These are phyloP conservation scores for Flaveria linearis DNA, from an alignment of 129 eudicot genomes.

Conservation along the genomic window DNA sequence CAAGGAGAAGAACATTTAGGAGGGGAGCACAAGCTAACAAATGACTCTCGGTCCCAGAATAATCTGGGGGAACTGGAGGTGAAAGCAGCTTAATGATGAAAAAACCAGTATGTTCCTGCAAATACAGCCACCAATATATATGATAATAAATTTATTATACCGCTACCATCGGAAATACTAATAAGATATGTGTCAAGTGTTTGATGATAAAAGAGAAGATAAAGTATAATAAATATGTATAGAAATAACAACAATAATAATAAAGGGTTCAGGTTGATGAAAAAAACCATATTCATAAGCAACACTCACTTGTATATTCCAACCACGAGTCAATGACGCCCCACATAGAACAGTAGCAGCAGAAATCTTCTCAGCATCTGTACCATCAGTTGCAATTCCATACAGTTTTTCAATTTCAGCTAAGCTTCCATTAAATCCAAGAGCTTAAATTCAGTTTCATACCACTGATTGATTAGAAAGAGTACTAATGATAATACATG, in stretches of 20 bases:
- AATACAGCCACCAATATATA: conserved; percentile 21
- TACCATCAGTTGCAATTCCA: conserved; percentile 51
- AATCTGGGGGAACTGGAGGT: conserved; percentile 57
- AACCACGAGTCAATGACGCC: conserved; percentile 88
- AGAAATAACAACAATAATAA: neutral
- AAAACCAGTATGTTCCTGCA: conserved; percentile 53
- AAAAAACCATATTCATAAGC: neutral
- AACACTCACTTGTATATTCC: conserved; percentile 81
- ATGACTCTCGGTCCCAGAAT: conserved; percentile 74
- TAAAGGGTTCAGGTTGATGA: neutral
- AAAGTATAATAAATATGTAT: neutral
- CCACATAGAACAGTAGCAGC: conserved; percentile 94
- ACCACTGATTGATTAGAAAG: conserved; percentile 28
- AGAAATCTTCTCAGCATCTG: conserved; percentile 76
- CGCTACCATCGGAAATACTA: neutral
- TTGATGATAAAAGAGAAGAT: neutral
- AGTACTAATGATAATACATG: neutral
- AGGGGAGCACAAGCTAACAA: conserved; percentile 72
- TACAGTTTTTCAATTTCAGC: conserved; percentile 44
- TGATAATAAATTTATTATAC: neutral
- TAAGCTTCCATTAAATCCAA: conserved; percentile 61
- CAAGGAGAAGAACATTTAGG: conserved; percentile 82
- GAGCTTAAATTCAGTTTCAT: conserved; percentile 62
- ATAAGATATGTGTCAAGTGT: neutral
- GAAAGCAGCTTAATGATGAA: conserved; percentile 44